Evolutionary conservation across 345 rosid genomes (phyloP), one percentile per base, ranked within the genome.

Genomic region (Brassica nigra): DNA sequence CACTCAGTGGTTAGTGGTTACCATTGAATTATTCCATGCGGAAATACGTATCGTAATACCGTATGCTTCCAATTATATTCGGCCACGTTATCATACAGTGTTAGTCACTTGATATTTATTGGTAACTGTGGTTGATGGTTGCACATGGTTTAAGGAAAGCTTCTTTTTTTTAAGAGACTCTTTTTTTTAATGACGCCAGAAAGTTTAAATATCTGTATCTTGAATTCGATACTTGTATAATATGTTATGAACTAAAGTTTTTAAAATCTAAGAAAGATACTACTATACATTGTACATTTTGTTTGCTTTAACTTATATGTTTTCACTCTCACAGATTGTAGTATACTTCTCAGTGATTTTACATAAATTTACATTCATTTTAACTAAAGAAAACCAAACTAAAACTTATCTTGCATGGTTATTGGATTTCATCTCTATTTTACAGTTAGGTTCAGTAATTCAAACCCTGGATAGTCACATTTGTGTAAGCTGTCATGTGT

Each of bases 61-160:
- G 44, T 70, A 27, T 27, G 6, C 37, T 39, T 70, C 73, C 57
- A 63, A 0, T 33, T 42, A 42, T 6, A 4, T 55, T 20, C 2
- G 15, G 73, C 72, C 83, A 75, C 83, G 80, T 69, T 12, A 0
- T 1, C 30, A 28, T 27, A 20, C 11, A 52, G 0, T 47, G 8
- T 14, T 20, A 7, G 10, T 71, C 36, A 71, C 81, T 73, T 42
- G 54, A 44, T 70, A 62, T 34, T 33, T 70, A 62, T 34, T 33
- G 75, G 75, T 80, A 33, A 27, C 68, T 28, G 0, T 34, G 47
- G 78, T 79, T 73, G 29, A 15, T 79, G 77, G 66, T 31, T 73
- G 59, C 82, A 74, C 70, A 18, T 74, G 70, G 74, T 73, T 78
- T 15, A 66, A 30, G 15, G n/a, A 49, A 49, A n/a, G 57, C 16